These are phyloP conservation scores for Cladosporium sp. DNA, from an alignment of 2,329 filamentous ascomycete genomes.

Conservation along the genomic window DNA sequence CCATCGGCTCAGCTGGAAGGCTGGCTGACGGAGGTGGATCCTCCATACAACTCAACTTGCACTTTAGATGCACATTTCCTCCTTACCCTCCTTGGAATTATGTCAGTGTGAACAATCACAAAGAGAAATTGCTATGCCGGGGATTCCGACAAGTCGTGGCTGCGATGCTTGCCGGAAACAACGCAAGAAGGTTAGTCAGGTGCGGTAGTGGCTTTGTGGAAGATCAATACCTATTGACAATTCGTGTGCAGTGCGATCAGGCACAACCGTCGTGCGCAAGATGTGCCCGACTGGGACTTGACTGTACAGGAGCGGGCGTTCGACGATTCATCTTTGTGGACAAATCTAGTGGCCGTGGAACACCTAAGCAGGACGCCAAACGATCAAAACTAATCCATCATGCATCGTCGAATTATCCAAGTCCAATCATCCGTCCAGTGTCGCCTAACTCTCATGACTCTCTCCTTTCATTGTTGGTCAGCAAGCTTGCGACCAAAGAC, in stretches of 20 bases:
- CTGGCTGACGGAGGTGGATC: not conserved
- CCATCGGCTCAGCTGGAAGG: not conserved
- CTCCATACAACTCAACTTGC: too few relatives aligned
- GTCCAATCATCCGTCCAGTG: not conserved
- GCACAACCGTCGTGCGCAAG: slow-evolving; percentile 12
- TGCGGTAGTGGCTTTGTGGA: too few relatives aligned
- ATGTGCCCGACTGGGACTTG: slow-evolving; percentile 13
- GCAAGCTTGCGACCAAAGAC: slow-evolving; percentile 7
- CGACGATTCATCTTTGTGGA: slow-evolving; percentile 15
- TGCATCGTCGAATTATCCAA: too few relatives aligned
- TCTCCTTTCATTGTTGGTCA: not conserved
- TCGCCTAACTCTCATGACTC: not conserved
- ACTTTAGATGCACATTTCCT: too few relatives aligned
- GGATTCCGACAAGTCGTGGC: slow-evolving; percentile 25
- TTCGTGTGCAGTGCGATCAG: slow-evolving; percentile 14
- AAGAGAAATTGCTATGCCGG: slow-evolving; percentile 14
- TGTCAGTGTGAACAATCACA: too few relatives aligned
- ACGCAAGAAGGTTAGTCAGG: slow-evolving; percentile 15
- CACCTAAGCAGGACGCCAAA: not conserved
- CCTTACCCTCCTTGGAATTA: too few relatives aligned
- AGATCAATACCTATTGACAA: not conserved
- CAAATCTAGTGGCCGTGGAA: not conserved
- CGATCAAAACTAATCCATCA: not conserved
- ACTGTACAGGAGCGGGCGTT: slow-evolving; percentile 13
- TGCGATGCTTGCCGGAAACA: slow-evolving; percentile 16